A percentile compares a stretch with the other conserved stretches of the same genome.
phyloP scores from a whole-genome alignment of 1,284 basidiomycete genomes.

The Tranzscheliella williamsii region DNA sequence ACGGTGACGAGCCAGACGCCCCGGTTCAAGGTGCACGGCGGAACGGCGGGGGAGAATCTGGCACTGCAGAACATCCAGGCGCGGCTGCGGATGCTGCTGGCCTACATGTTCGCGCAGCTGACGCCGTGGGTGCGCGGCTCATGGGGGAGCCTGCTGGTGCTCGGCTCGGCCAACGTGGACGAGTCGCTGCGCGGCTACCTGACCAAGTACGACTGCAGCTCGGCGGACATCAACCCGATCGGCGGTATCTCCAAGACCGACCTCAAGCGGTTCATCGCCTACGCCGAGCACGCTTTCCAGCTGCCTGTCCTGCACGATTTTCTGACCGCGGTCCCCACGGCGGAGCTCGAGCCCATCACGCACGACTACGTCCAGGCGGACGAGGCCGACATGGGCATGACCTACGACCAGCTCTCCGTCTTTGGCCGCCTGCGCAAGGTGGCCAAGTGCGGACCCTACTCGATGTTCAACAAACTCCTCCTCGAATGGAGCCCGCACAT shows the following conservation, averaged over 20 bases:
- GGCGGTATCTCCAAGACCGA: constrained; percentile 98
- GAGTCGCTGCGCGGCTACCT: constrained; percentile 96
- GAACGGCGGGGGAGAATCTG: constrained; percentile 83
- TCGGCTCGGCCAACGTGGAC: constrained; percentile 97
- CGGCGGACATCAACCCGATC: constrained; percentile 93
- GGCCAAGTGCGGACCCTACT: constrained; percentile 94
- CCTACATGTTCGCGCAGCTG: constrained; percentile 95
- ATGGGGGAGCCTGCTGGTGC: constrained; percentile 82
- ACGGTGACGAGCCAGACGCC: constrained; percentile 82
- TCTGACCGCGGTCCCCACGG: constrained; percentile 86
- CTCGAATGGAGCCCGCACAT: constrained; percentile 78
- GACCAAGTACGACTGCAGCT: constrained; percentile 87
- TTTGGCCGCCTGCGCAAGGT: constrained; percentile 93
- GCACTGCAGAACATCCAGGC: constrained; percentile 99
- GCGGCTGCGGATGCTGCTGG: constrained; percentile 89
- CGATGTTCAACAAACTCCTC: constrained; percentile 90
- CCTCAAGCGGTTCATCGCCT: constrained; percentile 91
- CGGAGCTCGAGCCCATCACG: constrained; percentile 93
- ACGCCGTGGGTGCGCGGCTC: constrained; percentile 88
- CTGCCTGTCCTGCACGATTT: constrained; percentile 82
- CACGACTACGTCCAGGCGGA: constrained; percentile 92
- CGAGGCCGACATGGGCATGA: constrained; percentile 94
- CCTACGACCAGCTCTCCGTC: constrained; percentile 92
- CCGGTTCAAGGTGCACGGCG: constrained; percentile 85
- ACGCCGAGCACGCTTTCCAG: constrained; percentile 76